phyloP scores from a whole-genome alignment of 2,329 filamentous ascomycete genomes.

The Aureobasidium lini region DNA sequence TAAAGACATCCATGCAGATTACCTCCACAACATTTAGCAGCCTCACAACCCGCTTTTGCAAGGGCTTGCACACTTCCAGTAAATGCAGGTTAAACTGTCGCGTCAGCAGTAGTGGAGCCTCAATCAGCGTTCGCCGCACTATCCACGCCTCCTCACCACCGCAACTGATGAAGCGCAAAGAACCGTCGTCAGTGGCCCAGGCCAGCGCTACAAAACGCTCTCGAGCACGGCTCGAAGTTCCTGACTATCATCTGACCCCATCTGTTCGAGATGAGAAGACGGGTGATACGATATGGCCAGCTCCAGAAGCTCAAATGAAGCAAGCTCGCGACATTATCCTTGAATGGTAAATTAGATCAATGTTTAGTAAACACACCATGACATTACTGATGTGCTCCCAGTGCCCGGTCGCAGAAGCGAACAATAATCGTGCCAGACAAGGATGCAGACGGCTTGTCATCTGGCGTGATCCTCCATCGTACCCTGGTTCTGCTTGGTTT shows the following conservation, averaged over 20 bases:
- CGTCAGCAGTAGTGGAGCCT: not conserved
- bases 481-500: conserved; percentile 55
- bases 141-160: not conserved
- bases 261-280: conserved; percentile 32
- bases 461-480: conserved; percentile 55
- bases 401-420: conserved; percentile 43
- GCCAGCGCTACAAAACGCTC: conserved; percentile 23
- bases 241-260: conserved; percentile 40
- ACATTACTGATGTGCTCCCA: conserved; percentile 24
- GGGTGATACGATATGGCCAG: conserved; percentile 54
- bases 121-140: not conserved
- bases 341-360: conserved; percentile 41
- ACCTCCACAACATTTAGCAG: not conserved
- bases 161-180: conserved; percentile 22
- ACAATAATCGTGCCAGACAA: conserved; percentile 61
- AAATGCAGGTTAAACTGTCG: not conserved
- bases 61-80: not conserved
- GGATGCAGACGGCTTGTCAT: conserved; percentile 59
- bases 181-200: conserved; percentile 14
- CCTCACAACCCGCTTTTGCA: conserved; percentile 1
- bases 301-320: conserved; percentile 48
- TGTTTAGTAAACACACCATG: conserved; percentile 12
- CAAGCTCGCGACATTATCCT: conserved; percentile 49
- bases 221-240: conserved; percentile 24
- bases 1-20: not conserved